Evolutionary conservation across 306 rosid species (phyloP).

Genomic region (Acacia crassicarpa): DNA sequence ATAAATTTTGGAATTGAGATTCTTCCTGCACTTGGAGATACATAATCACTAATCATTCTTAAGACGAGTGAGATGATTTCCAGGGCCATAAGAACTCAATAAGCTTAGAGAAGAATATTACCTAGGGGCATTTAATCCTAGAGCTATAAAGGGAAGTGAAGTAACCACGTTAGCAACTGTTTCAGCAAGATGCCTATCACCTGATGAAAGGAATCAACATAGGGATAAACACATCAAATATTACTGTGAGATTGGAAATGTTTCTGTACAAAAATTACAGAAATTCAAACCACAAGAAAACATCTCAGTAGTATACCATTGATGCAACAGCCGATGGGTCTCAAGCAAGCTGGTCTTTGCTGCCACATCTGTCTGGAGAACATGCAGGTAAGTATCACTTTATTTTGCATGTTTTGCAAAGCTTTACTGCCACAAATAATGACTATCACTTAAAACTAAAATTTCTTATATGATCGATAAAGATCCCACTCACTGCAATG

Average conservation of each 20-base stretch:
- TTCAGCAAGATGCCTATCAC: conserved; percentile 71
- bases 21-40: conserved; percentile 61
- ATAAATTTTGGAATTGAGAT: conserved; percentile 67
- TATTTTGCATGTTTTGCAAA: conserved; percentile 11
- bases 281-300: conserved; percentile 22
- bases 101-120: conserved; percentile 34
- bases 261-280: neutral
- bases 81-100: conserved; percentile 6
- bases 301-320: conserved; percentile 53
- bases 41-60: conserved; percentile 12
- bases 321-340: conserved; percentile 63
- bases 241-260: conserved; percentile 5
- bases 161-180: conserved; percentile 85
- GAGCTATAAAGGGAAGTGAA: conserved; percentile 82
- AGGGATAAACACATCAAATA: conserved; percentile 14
- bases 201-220: conserved; percentile 41
- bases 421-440: neutral
- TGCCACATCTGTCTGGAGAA: conserved; percentile 76
- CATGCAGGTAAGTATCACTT: conserved; percentile 24
- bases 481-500: conserved; percentile 79
- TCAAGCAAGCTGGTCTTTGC: conserved; percentile 80
- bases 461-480: neutral
- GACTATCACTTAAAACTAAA: conserved; percentile 11
- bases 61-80: conserved; percentile 21
- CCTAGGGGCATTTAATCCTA: conserved; percentile 92